Evolutionary conservation across 2,329 filamentous ascomycete species (phyloP).

Genomic region (Beauveria australis): DNA sequence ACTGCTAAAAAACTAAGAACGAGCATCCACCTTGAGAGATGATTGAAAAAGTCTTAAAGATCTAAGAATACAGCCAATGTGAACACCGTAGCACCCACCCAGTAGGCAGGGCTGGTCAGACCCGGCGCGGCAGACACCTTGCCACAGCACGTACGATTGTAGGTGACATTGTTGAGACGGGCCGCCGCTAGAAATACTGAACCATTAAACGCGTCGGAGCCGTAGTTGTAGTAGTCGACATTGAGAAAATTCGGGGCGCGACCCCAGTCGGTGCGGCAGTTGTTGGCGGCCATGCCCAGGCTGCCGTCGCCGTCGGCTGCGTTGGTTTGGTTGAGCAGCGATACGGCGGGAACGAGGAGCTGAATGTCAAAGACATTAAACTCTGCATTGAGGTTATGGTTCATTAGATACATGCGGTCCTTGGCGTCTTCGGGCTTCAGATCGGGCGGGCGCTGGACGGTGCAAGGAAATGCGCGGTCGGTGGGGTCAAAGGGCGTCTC

Average conservation of each 20-base stretch:
- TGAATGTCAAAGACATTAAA: constrained; percentile 56
- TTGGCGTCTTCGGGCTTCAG: constrained; percentile 45
- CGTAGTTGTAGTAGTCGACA: constrained; percentile 78
- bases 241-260: constrained; percentile 70
- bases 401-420: constrained; percentile 69
- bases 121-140: constrained; percentile 23
- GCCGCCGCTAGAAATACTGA: constrained; percentile 72
- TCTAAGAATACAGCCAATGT: constrained; percentile 16
- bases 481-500: constrained; percentile 77
- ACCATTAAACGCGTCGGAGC: constrained; percentile 43
- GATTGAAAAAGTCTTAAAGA: background rate
- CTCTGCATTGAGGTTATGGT: constrained; percentile 84
- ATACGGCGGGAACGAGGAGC: constrained; percentile 64
- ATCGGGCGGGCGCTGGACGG: constrained; percentile 64
- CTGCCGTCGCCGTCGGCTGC: constrained; percentile 55
- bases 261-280: constrained; percentile 55
- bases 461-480: constrained; percentile 64
- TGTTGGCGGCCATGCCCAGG: constrained; percentile 54
- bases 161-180: constrained; percentile 63
- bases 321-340: constrained; percentile 65
- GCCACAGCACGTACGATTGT: constrained; percentile 51
- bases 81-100: constrained; percentile 13
- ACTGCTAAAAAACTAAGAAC: no score
- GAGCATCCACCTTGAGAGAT: no score
- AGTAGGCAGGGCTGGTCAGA: constrained; percentile 11